phyloP scores from a whole-genome alignment of 1,139 yeast species.

The Candida sp. region DNA sequence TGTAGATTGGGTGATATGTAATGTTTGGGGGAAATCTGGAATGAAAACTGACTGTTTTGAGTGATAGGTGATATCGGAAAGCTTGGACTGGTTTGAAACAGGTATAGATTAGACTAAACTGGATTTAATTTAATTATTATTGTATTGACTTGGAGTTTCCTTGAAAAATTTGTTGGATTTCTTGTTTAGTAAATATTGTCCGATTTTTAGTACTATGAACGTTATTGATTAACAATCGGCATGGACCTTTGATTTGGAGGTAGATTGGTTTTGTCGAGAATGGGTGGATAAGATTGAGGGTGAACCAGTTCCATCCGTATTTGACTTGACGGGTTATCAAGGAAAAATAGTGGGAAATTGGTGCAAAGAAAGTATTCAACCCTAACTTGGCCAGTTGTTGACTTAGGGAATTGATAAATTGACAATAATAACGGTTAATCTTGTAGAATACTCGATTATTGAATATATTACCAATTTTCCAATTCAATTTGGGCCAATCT shows the following conservation, averaged over 20 bases:
- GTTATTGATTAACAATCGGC: constrained; percentile 19
- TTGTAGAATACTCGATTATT: background rate
- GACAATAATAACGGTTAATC: background rate
- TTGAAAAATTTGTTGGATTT: constrained; percentile 12
- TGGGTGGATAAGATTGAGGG: constrained; percentile 11
- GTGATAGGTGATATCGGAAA: background rate
- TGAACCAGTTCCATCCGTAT: constrained; percentile 7
- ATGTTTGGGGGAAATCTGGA: background rate
- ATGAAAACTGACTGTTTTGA: background rate
- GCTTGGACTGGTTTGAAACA: background rate
- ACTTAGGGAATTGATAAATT: background rate
- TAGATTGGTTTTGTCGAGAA: constrained; percentile 17
- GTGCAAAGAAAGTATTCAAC: background rate
- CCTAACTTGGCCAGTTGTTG: background rate
- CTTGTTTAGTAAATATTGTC: constrained; percentile 18
- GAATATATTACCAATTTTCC: background rate
- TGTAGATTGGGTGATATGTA: background rate
- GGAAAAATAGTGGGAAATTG: background rate
- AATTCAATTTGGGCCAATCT: background rate
- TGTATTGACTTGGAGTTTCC: background rate
- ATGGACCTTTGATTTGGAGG: constrained; percentile 24
- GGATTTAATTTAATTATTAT: too few species aligned
- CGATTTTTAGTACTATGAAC: constrained; percentile 11
- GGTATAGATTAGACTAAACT: too few species aligned
- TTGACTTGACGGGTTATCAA: background rate